These are phyloP conservation scores for Citrus medica DNA, from an alignment of 345 rosid genomes.

Conservation along the genomic window DNA sequence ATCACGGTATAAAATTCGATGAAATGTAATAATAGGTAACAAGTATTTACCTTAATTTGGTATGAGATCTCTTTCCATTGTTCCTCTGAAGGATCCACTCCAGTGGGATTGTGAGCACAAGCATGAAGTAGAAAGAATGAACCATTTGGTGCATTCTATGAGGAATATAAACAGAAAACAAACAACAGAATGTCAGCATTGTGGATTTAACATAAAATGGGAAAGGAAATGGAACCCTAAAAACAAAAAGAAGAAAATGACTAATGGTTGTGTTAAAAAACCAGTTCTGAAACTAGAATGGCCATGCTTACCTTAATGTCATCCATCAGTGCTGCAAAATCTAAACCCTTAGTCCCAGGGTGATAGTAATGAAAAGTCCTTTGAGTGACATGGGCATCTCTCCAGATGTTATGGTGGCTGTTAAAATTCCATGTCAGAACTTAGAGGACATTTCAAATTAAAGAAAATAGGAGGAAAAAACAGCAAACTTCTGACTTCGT, in stretches of 20 bases:
- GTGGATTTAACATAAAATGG: background rate
- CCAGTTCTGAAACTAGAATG: background rate
- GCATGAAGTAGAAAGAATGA: slow-evolving; percentile 95
- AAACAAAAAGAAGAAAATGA: background rate
- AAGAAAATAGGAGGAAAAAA: background rate
- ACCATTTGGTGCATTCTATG: slow-evolving; percentile 86
- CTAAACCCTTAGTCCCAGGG: slow-evolving; percentile 78
- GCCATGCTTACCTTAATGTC: slow-evolving; percentile 62
- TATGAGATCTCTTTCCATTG: slow-evolving; percentile 94
- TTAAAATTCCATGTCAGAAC: slow-evolving; percentile 19
- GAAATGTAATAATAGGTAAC: background rate
- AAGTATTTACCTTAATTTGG: slow-evolving; percentile 58
- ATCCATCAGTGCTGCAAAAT: slow-evolving; percentile 84
- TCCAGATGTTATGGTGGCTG: slow-evolving; percentile 99
- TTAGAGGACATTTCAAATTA: slow-evolving; percentile 2
- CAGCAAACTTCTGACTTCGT: background rate
- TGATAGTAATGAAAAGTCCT: slow-evolving; percentile 83
- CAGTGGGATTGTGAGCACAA: slow-evolving; percentile 94
- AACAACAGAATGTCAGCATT: background rate
- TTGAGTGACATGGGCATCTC: slow-evolving; percentile 88
- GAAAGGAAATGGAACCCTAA: background rate
- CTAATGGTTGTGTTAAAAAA: background rate
- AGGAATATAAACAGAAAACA: background rate
- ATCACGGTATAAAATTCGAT: background rate
- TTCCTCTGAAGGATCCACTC: slow-evolving; percentile 92